phyloP scores from a whole-genome alignment of 805 yeast species.

The Yarrowia sp. region DNA sequence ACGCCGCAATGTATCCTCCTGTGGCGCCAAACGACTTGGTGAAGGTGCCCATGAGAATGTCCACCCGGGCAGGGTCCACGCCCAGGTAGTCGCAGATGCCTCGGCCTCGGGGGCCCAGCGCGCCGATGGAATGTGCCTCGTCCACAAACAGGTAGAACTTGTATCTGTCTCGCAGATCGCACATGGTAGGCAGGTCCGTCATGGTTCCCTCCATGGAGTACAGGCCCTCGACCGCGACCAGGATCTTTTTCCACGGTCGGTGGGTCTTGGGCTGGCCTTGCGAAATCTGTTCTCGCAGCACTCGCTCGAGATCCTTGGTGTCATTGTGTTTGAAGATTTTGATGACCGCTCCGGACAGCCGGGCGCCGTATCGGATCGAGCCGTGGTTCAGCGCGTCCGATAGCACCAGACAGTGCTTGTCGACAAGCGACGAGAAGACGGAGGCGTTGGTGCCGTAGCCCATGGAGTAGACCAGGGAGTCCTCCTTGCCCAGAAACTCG shows the following conservation, averaged over 20 bases:
- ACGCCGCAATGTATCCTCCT: slow-evolving; percentile 95
- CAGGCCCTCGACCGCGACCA: slow-evolving; percentile 87
- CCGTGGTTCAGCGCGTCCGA: slow-evolving; percentile 96
- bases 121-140: slow-evolving; percentile 99
- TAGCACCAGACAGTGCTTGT: slow-evolving; percentile 86
- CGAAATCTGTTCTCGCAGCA: slow-evolving; percentile 82
- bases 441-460: slow-evolving; percentile 97
- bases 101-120: slow-evolving; percentile 92
- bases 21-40: slow-evolving; percentile 99
- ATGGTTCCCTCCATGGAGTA: slow-evolving; percentile 81
- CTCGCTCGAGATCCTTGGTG: slow-evolving; percentile 76
- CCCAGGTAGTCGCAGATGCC: slow-evolving; percentile 96
- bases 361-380: slow-evolving; percentile 92
- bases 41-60: slow-evolving; percentile 94
- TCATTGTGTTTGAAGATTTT: slow-evolving; percentile 93
- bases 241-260: slow-evolving; percentile 88
- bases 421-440: slow-evolving; percentile 80
- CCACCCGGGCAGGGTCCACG: slow-evolving; percentile 76
- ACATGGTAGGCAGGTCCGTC: slow-evolving; percentile 77
- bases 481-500: slow-evolving; percentile 88
- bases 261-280: slow-evolving; percentile 95
- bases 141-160: slow-evolving; percentile 90
- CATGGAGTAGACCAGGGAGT: slow-evolving; percentile 83
- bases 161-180: slow-evolving; percentile 80
- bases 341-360: slow-evolving; percentile 91